Conservation (phyloP, 2,329 filamentous ascomycete genomes). For the Stachybotrys chartarum region DNA sequence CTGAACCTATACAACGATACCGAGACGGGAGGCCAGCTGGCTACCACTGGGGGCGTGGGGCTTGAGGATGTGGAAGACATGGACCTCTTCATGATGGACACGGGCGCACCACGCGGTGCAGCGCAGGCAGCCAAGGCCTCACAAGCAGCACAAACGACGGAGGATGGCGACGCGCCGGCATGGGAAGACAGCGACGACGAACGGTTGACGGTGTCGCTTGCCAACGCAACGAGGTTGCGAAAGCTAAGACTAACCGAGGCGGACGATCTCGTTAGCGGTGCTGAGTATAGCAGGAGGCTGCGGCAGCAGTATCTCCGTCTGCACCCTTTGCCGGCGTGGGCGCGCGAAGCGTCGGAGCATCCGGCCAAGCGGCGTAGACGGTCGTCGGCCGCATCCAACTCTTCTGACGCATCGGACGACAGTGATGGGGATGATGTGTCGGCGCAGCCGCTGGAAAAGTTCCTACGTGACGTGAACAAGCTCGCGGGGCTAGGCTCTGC, state of each 20-base stretch:
- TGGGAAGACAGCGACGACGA: constrained; percentile 99
- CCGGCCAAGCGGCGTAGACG: constrained; percentile 43
- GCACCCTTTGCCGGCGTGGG: constrained; percentile 56
- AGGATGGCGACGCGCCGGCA: constrained; percentile 43
- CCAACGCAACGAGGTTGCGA: constrained; percentile 64
- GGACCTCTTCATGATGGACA: constrained; percentile 80
- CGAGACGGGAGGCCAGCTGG: constrained; percentile 22
- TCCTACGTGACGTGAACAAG: constrained; percentile 68
- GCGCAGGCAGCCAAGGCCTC: constrained; percentile 20
- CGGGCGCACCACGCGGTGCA: constrained; percentile 41
- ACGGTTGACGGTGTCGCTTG: constrained; percentile 73
- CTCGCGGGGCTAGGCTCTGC: constrained; percentile 48
- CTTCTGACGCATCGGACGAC: constrained; percentile 46
- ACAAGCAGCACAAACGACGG: constrained; percentile 11
- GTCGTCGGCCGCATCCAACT: constrained; percentile 45
- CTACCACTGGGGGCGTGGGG: constrained; percentile 39
- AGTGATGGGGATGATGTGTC: constrained; percentile 45
- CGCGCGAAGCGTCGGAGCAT: constrained; percentile 40
- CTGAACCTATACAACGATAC: constrained; percentile 25
- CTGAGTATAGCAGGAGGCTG: constrained; percentile 75
- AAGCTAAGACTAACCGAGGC: constrained; percentile 75
- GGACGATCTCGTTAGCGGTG: constrained; percentile 81
- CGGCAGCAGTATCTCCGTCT: constrained; percentile 65
- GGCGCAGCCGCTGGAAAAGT: constrained; percentile 68
- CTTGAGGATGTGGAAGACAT: constrained; percentile 64